Conservation (phyloP, 2,329 filamentous ascomycete genomes). For the Biscogniauxia mediterranea region DNA sequence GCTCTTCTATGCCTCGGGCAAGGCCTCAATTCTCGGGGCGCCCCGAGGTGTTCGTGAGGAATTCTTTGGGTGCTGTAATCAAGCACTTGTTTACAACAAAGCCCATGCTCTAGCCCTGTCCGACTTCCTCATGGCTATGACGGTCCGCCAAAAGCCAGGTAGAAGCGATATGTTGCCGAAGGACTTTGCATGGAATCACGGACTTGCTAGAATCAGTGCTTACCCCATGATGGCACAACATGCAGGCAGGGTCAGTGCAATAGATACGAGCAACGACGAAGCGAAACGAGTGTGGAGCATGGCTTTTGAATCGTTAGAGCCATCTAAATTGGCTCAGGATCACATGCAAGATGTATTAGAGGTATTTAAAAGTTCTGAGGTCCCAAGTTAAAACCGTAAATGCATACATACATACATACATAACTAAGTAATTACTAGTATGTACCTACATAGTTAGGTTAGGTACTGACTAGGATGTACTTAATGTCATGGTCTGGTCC, state of each 20-base stretch:
- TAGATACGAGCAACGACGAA: conserved; percentile 29
- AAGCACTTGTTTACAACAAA: conserved; percentile 32
- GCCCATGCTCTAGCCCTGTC: conserved; percentile 24
- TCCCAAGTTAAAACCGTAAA: no score
- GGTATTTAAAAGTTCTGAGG: conserved; percentile 13
- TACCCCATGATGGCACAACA: conserved; percentile 36
- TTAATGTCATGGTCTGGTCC: no score
- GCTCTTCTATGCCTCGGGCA: conserved; percentile 34
- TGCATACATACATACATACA: no score
- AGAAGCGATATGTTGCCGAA: conserved; percentile 33
- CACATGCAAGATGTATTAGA: conserved; percentile 24
- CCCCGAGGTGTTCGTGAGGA: conserved; percentile 29
- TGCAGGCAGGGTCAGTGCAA: conserved; percentile 29
- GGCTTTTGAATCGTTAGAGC: conserved; percentile 30
- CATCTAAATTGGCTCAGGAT: conserved; percentile 19
- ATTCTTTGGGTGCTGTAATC: conserved; percentile 33
- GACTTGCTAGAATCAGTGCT: conserved; percentile 31
- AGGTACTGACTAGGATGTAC: no score
- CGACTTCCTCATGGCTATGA: conserved; percentile 22
- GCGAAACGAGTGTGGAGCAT: conserved; percentile 33
- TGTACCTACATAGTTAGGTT: no score
- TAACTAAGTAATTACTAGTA: no score
- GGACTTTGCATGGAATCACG: conserved; percentile 29
- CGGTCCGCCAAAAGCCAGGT: conserved; percentile 18
- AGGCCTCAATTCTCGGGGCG: conserved; percentile 29